Base-by-base conservation (phyloP, 208 protist species). In the Wallacemonas collosoma region DNA sequence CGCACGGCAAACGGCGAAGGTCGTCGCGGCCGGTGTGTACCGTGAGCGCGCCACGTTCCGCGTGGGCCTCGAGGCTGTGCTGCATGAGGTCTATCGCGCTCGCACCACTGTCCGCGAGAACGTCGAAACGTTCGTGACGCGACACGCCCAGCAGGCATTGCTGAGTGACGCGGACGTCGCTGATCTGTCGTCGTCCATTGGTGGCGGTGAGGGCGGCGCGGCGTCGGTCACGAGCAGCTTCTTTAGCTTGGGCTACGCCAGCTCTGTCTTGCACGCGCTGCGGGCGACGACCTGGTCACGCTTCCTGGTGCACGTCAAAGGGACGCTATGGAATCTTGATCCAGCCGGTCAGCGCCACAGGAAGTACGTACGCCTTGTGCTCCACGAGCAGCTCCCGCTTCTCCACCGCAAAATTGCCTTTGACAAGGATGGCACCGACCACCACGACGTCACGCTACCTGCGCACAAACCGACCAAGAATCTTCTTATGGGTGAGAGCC, bases 241-340 rank as follows among this genome's bases (percentile, higher is more conserved):
- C 54, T 68, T 80, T 38, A 68, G 68, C n/a, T 73, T 76, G 62
- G 45, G 54, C 47, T 61, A 82, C 48, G 75, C 80, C 38, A 51
- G 62, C 48, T 81, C 71, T 64, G 68, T 87, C 39, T 74, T 76
- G 39, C 76, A 67, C 6, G 76, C 83, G 26, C 65, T 82, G 15
- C 83, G 83, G n/a, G 75, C 85, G 14, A 72, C 51, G 44, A 70
- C 75, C 14, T 96, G 89, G 88, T 40, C 65, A 0, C 79, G 77
- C 56, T 93, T 96, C 72, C 73, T 89, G 35, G 68, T 70, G 12
- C 79, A 77, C 35, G 75, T 88, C 35, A 86, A 85, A 26, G 87
- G 87, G 5, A 93, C 89, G 5, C 86, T 96, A 38, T 96, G 92
- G 92, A 81, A 83, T 63, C 15, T 78, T 39, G 89, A 89, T 45